A percentile compares a stretch with the other conserved stretches of the same genome.
Conservation (phyloP, 768 basidiomycete species). For the Lactarius evosmus region DNA sequence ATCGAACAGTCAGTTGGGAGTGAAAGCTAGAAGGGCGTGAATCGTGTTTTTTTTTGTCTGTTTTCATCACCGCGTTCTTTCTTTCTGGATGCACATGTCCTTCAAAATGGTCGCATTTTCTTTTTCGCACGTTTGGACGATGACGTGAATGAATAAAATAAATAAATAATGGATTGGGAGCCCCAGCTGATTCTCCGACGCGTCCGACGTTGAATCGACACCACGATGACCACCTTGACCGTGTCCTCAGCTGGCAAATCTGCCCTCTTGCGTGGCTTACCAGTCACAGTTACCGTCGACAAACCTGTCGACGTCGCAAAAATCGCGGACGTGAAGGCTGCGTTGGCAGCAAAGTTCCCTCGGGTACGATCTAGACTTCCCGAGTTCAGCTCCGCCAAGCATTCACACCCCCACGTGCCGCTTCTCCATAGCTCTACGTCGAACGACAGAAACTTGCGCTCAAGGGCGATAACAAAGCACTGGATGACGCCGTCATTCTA, state of each 20-base stretch:
- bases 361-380: constrained; percentile 39
- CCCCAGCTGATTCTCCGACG: background rate
- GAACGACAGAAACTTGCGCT: constrained; percentile 72
- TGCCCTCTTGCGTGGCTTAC: constrained; percentile 49
- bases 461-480: constrained; percentile 56
- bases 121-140: no score
- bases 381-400: background rate
- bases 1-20: constrained; percentile 7
- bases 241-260: constrained; percentile 49
- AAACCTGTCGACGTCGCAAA: constrained; percentile 49
- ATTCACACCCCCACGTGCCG: background rate
- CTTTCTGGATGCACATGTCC: background rate
- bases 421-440: constrained; percentile 54
- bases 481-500: constrained; percentile 63
- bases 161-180: constrained; percentile 17
- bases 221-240: constrained; percentile 48
- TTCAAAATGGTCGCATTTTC: background rate
- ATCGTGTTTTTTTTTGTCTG: background rate
- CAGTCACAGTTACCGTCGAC: constrained; percentile 49
- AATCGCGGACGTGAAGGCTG: constrained; percentile 64
- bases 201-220: background rate
- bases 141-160: no score
- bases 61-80: background rate
- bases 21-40: background rate
- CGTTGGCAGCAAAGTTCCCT: constrained; percentile 55